These are phyloP conservation scores for Hibiscus mutabilis DNA, from an alignment of 345 rosid genomes.

Conservation along the genomic window DNA sequence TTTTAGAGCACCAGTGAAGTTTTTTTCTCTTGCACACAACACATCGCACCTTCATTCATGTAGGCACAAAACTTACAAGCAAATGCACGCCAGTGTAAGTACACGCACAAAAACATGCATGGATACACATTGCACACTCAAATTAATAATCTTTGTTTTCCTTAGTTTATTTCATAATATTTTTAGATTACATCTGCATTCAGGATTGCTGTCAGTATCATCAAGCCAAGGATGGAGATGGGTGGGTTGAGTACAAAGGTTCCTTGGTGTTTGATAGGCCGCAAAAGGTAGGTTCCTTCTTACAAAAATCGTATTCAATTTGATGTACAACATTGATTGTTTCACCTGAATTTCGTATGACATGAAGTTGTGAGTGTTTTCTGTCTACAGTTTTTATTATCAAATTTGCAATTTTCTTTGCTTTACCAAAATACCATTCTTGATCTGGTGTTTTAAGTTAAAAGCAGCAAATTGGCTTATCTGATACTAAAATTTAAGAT, in stretches of 20 bases:
- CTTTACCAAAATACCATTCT: background rate
- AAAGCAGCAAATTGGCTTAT: background rate
- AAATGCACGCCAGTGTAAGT: background rate
- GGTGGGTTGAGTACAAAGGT: constrained; percentile 97
- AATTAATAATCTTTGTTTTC: background rate
- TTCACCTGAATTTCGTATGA: no score
- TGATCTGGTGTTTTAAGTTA: background rate
- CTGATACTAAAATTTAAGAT: background rate
- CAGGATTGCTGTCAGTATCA: constrained; percentile 97
- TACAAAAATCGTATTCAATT: background rate
- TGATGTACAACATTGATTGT: background rate
- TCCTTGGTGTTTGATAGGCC: constrained; percentile 73
- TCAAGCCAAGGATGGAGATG: constrained; percentile 99
- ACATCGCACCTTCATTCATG: background rate
- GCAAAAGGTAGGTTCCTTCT: constrained; percentile 49
- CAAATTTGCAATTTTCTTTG: background rate
- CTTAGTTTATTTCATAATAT: constrained; percentile 4
- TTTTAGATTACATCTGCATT: constrained; percentile 13
- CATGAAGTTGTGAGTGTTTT: no score
- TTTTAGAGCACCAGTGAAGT: no score
- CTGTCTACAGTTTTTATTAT: no score
- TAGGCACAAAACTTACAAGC: no score
- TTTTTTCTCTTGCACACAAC: no score
- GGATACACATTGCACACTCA: background rate
- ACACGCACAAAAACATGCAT: background rate